Base-by-base conservation (phyloP, 2,329 filamentous ascomycete genomes). In the Zasmidium angulare region DNA sequence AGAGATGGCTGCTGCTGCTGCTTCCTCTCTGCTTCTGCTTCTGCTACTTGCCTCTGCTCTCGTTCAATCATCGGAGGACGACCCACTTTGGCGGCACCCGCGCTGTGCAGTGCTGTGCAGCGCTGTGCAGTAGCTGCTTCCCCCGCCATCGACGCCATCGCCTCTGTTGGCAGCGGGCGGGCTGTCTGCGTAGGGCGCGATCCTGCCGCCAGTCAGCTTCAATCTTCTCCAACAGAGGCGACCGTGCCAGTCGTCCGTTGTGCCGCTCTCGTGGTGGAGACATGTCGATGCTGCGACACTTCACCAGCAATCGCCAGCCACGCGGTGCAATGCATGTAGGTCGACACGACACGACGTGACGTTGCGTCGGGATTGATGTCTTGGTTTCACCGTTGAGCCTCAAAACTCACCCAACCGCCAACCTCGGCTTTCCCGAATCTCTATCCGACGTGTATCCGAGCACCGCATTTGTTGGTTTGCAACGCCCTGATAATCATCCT, bases 131-230 rank as follows among this genome's bases (percentile, higher is more conserved):
- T 43, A 43, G 36, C 36, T 43, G 36, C 46, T 43, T 50, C 54
- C 54, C 49, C 57, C 57, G 57, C 57, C 29, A 51, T 59, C 57
- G 57, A 50, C 11, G 36, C 12, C 36, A 17, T 19, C 36, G 3
- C 36, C 3, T 19, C 12, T 17, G n/a, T 43, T 14, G 36, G 36
- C n/a, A n/a, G n/a, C n/a, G n/a, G n/a, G 36, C 36, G 9, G 6
- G 12, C n/a, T 43, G 11, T 43, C 14, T 36, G 36, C 14, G 36
- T 17, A 43, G 36, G 36, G 36, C 36, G 36, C 36, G 36, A 43
- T 43, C 36, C 36, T 43, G 36, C 36, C 7, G 36, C 6, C 36
- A 17, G n/a, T 19, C 26, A 29, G 36, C 36, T n/a, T n/a, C n/a
- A n/a, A n/a, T n/a, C n/a, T n/a, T n/a, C n/a, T n/a, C n/a, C n/a